Evolutionary conservation across 495 filamentous ascomycete genomes (phyloP).

Genomic region (Saxophila tyrrhenica): DNA sequence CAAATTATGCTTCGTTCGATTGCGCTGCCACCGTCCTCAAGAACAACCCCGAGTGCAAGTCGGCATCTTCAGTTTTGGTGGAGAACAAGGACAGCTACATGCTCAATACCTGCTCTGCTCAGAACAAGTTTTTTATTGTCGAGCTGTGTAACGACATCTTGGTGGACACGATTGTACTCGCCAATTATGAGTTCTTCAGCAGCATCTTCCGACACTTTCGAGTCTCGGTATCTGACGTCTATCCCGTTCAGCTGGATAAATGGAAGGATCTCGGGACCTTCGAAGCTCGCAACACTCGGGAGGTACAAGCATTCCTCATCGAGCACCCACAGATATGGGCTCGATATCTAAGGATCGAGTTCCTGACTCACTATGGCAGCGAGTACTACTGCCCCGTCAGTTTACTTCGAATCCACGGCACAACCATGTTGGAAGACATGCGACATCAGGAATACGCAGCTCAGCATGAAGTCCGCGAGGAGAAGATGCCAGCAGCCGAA

Average conservation of each 20-base stretch:
- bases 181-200: slow-evolving; percentile 98
- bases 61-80: slow-evolving; percentile 72
- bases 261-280: slow-evolving; percentile 86
- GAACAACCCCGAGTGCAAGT: slow-evolving; percentile 72
- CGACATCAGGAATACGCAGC: slow-evolving; percentile 61
- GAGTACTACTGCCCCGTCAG: slow-evolving; percentile 95
- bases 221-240: slow-evolving; percentile 82
- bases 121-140: slow-evolving; percentile 89
- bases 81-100: slow-evolving; percentile 99
- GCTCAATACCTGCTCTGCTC: slow-evolving; percentile 76
- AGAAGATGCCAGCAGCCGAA: slow-evolving; percentile 31
- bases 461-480: slow-evolving; percentile 45
- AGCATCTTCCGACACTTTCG: slow-evolving; percentile 87
- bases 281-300: slow-evolving; percentile 79
- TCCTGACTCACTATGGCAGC: slow-evolving; percentile 85
- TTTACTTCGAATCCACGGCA: slow-evolving; percentile 82
- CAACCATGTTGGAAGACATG: slow-evolving; percentile 90
- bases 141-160: slow-evolving; percentile 87
- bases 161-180: slow-evolving; percentile 88
- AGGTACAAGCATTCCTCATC: slow-evolving; percentile 86
- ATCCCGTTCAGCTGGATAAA: slow-evolving; percentile 81
- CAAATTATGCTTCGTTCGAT: slow-evolving; percentile 95
- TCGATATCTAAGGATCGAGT: slow-evolving; percentile 80
- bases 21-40: slow-evolving; percentile 90
- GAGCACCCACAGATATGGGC: slow-evolving; percentile 94